phyloP scores from a whole-genome alignment of 2,329 filamentous ascomycete species.

The Stagonosporopsis chrysanthemi region DNA sequence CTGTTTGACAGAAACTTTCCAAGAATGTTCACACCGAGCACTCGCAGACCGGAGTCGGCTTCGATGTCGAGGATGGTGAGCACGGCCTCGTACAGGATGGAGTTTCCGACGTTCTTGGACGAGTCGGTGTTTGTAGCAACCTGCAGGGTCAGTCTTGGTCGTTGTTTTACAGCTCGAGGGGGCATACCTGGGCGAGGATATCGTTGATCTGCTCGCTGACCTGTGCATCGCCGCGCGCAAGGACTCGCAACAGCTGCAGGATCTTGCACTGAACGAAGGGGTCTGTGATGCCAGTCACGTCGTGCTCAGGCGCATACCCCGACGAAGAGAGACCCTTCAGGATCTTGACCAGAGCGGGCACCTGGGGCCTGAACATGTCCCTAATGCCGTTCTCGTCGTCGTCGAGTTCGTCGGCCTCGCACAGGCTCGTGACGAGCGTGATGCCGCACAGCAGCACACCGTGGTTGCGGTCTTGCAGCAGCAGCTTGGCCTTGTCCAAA shows the following conservation, averaged over 20 bases:
- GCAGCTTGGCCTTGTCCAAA: constrained; percentile 86
- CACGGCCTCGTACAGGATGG: constrained; percentile 96
- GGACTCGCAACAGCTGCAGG: constrained; percentile 80
- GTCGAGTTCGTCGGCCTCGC: constrained; percentile 92
- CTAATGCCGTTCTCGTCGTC: constrained; percentile 88
- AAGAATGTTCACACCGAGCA: constrained; percentile 96
- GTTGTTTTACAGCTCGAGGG: not conserved
- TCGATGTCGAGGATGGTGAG: constrained; percentile 98
- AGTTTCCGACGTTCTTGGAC: constrained; percentile 97
- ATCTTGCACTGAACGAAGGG: constrained; percentile 98
- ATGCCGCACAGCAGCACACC: constrained; percentile 92
- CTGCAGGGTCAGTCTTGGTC: constrained; percentile 38
- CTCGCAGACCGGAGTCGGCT: constrained; percentile 91
- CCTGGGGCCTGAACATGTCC: constrained; percentile 87
- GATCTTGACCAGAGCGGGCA: constrained; percentile 85
- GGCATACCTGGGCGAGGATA: constrained; percentile 79
- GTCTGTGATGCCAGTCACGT: constrained; percentile 97
- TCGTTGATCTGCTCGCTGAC: constrained; percentile 99
- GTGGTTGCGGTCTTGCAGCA: constrained; percentile 93
- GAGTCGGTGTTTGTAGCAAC: constrained; percentile 98
- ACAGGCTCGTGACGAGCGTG: constrained; percentile 89
- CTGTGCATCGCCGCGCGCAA: constrained; percentile 83
- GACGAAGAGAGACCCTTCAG: constrained; percentile 92
- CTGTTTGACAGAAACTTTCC: constrained; percentile 98
- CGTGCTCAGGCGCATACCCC: constrained; percentile 96